phyloP scores from a whole-genome alignment of 2,329 filamentous ascomycete species.

The Aaosphaeria arxii region DNA sequence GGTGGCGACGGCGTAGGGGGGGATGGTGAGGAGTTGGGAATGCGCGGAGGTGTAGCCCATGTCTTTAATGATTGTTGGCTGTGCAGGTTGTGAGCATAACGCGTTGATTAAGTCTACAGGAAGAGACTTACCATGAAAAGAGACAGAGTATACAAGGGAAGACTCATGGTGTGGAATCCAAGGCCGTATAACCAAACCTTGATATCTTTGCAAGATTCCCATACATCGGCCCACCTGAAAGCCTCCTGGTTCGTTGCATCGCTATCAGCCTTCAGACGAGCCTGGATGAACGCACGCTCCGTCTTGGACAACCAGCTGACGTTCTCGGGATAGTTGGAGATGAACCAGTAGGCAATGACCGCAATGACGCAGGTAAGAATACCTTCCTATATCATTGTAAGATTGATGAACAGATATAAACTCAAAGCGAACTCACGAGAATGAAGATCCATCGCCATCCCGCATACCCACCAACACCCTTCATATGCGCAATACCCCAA shows the following conservation, averaged over 20 bases:
- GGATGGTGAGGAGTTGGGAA: conserved; percentile 47
- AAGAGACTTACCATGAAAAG: conserved; percentile 39
- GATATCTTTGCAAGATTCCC: conserved; percentile 53
- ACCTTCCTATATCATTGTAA: conserved; percentile 26
- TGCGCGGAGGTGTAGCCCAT: conserved; percentile 42
- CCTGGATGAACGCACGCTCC: conserved; percentile 56
- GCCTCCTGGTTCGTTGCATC: conserved; percentile 67
- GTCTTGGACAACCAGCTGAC: conserved; percentile 55
- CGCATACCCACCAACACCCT: conserved; percentile 48
- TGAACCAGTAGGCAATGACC: conserved; percentile 50
- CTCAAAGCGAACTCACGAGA: conserved; percentile 23
- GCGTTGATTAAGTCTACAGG: too few relatives aligned
- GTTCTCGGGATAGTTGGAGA: conserved; percentile 64
- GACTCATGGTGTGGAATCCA: conserved; percentile 68
- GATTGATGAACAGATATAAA: conserved; percentile 7
- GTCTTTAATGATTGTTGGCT: conserved; percentile 54
- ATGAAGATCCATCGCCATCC: conserved; percentile 44
- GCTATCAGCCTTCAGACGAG: conserved; percentile 64
- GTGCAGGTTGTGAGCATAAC: too few relatives aligned
- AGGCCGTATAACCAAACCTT: conserved; percentile 60
- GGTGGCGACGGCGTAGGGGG: conserved; percentile 41
- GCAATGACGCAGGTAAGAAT: conserved; percentile 35
- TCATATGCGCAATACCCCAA: conserved; percentile 59
- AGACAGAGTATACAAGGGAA: conserved; percentile 44
- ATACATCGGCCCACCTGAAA: conserved; percentile 67